Conservation (phyloP, 768 basidiomycete species). For the Tricholomella constricta region DNA sequence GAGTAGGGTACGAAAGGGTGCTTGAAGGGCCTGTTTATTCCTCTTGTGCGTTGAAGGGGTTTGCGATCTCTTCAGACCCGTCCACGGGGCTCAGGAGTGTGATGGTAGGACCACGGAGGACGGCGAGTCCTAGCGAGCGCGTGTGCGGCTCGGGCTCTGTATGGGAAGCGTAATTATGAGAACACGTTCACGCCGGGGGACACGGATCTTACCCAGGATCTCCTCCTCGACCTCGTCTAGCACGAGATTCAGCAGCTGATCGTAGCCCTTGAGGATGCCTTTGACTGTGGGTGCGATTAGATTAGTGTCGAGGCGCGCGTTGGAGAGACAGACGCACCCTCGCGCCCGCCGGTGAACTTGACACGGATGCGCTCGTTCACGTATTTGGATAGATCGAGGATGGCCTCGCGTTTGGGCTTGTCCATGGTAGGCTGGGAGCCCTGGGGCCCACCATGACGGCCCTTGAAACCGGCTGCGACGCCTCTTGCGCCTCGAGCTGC, state of each 20-base stretch:
- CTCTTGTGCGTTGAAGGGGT: constrained; percentile 81
- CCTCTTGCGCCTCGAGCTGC: constrained; percentile 47
- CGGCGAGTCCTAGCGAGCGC: constrained; percentile 79
- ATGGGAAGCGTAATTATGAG: neutral
- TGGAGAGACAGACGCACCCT: constrained; percentile 63
- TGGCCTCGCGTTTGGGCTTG: constrained; percentile 90
- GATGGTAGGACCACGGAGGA: constrained; percentile 92
- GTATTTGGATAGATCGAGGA: constrained; percentile 94
- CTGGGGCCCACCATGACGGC: constrained; percentile 51
- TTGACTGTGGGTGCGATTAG: constrained; percentile 55
- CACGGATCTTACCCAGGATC: constrained; percentile 53
- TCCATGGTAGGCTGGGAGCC: constrained; percentile 55
- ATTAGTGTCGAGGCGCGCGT: too few species aligned
- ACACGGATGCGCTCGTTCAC: constrained; percentile 90
- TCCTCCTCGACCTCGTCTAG: constrained; percentile 94
- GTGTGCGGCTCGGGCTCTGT: constrained; percentile 65
- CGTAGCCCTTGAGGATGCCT: constrained; percentile 92
- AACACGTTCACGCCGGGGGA: constrained; percentile 10
- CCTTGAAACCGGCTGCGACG: constrained; percentile 44
- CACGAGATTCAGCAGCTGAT: constrained; percentile 95
- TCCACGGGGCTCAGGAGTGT: constrained; percentile 94
- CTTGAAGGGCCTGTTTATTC: constrained; percentile 27
- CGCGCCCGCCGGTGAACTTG: constrained; percentile 97
- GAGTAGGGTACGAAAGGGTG: constrained; percentile 1
- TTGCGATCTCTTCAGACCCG: constrained; percentile 91